A percentile compares a stretch with the other conserved stretches of the same genome.
Evolutionary conservation across 2,329 filamentous ascomycete genomes (phyloP).

Genomic region (Diaporthe sp.): DNA sequence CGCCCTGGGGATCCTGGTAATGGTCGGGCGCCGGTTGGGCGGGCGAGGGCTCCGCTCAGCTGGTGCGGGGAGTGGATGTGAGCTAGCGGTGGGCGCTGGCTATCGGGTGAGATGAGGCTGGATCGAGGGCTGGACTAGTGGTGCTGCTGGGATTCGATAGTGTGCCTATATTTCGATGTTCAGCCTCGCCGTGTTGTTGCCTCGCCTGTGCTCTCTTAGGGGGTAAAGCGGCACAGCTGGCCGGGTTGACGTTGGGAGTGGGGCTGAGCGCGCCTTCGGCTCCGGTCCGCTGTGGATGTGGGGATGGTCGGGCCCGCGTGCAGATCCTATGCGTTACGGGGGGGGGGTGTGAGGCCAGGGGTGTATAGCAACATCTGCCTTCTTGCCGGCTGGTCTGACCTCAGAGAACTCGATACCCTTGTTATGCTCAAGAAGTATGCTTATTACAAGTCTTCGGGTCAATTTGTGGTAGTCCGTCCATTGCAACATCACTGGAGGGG

Average conservation of each 20-base stretch:
- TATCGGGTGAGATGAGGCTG: constrained; percentile 10
- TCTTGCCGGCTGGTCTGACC: not conserved
- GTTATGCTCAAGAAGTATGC: constrained; percentile 2
- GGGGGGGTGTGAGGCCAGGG: not conserved
- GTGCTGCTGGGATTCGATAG: constrained; percentile 5
- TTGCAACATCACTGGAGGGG: not conserved
- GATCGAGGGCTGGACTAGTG: constrained; percentile 11
- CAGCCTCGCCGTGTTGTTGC: constrained; percentile 16
- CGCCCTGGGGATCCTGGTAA: not conserved
- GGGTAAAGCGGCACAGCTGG: not conserved
- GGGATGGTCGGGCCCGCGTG: constrained; percentile 16
- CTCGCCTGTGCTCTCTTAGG: not conserved
- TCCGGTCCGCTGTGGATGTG: constrained; percentile 18
- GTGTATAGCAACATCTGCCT: not conserved
- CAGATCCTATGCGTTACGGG: constrained; percentile 4
- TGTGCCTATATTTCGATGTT: not conserved
- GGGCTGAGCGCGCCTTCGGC: constrained; percentile 9
- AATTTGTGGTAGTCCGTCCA: constrained; percentile 6
- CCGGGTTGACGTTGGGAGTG: constrained; percentile 18
- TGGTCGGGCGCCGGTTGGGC: constrained; percentile 13
- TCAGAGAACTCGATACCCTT: not conserved
- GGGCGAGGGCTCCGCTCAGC: constrained; percentile 7
- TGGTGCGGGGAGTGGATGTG: constrained; percentile 7
- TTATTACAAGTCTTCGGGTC: constrained; percentile 7
- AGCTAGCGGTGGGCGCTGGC: not conserved